Conservation (phyloP, 345 rosid genomes). For the thale cress (Arabidopsis thaliana) region TAIR10.1 NC_003071.7:15096001-15096500, state of each 20-base stretch:
- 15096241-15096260: conserved; percentile 2
- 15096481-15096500: conserved; percentile 8
- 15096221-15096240: neutral
- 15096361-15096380: neutral
- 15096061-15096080: neutral
- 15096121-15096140: no score
- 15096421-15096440: neutral
- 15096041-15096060: neutral
- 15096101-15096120: no score
- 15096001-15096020: neutral
- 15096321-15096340: neutral
- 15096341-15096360: neutral
- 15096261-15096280: conserved; percentile 15
- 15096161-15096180: neutral
- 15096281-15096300: neutral
- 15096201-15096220: no score
- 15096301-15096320: neutral
- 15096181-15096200: no score
- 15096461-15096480: conserved; percentile 9
- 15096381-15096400: neutral
- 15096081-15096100: no score
- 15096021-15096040: neutral
- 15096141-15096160: no score
- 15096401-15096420: neutral
- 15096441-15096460: neutral